Conservation (phyloP, 2,329 filamentous ascomycete genomes). For the Aspergillus floridensis region DNA sequence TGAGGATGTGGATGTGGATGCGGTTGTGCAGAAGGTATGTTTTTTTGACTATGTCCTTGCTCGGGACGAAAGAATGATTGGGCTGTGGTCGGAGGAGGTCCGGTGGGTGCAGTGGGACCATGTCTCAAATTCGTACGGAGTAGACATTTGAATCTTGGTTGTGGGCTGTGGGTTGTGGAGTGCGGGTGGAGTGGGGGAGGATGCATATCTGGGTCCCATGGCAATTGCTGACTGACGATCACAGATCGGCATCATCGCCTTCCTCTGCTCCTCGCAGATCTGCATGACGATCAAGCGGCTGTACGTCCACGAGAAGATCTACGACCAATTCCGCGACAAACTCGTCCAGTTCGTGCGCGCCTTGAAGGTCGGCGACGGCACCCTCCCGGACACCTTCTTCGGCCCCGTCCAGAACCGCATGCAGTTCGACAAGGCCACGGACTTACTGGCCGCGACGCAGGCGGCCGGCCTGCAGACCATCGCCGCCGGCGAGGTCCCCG, state of each 20-base stretch:
- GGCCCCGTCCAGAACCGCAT: slow-evolving; percentile 64
- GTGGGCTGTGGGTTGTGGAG: no score
- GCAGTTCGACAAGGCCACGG: slow-evolving; percentile 62
- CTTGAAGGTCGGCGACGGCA: slow-evolving; percentile 39
- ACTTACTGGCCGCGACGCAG: slow-evolving; percentile 56
- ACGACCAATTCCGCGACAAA: slow-evolving; percentile 53
- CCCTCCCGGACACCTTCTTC: slow-evolving; percentile 48
- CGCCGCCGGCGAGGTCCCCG: slow-evolving; percentile 47
- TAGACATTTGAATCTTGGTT: no score
- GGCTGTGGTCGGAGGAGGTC: no score
- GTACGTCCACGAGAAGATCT: slow-evolving; percentile 61
- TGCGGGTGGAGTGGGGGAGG: no score
- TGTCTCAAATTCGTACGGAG: no score
- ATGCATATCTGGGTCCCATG: no score
- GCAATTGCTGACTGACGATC: not conserved
- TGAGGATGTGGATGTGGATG: slow-evolving; percentile 51
- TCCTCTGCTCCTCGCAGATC: slow-evolving; percentile 56
- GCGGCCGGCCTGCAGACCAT: slow-evolving; percentile 54
- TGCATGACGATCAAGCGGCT: slow-evolving; percentile 59
- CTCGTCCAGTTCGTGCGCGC: slow-evolving; percentile 47
- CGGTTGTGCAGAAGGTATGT: slow-evolving; percentile 40
- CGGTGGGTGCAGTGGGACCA: no score
- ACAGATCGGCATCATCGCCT: slow-evolving; percentile 48
- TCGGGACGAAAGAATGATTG: not conserved
- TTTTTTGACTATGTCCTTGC: not conserved